phyloP scores from a whole-genome alignment of 768 basidiomycete genomes.

The Hebeloma cylindrosporum region DNA sequence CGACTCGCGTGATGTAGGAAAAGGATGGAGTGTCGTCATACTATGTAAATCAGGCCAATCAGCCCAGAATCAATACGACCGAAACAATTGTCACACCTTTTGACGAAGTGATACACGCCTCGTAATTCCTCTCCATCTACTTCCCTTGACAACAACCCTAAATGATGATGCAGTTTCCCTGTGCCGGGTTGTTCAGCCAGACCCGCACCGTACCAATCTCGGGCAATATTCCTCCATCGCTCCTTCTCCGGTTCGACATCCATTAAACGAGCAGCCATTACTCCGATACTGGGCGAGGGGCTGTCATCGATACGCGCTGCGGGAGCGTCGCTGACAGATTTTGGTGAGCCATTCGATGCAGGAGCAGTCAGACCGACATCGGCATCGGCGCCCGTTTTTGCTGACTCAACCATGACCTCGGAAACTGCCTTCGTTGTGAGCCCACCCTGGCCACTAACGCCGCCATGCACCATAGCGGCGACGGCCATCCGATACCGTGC shows the following conservation, averaged over 20 bases:
- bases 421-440: constrained; percentile 61
- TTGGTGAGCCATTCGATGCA: constrained; percentile 25
- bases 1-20: constrained; percentile 85
- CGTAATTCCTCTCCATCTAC: constrained; percentile 79
- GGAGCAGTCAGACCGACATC: constrained; percentile 17
- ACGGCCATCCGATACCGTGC: constrained; percentile 95
- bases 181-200: constrained; percentile 89
- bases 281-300: constrained; percentile 76
- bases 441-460: constrained; percentile 37
- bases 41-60: constrained; percentile 40
- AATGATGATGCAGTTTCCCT: constrained; percentile 91
- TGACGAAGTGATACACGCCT: constrained; percentile 90
- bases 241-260: constrained; percentile 92
- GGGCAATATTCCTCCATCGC: constrained; percentile 84
- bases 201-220: constrained; percentile 91
- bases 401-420: constrained; percentile 33
- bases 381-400: constrained; percentile 15
- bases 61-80: constrained; percentile 7
- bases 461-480: constrained; percentile 74
- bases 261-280: constrained; percentile 76
- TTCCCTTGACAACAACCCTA: constrained; percentile 86
- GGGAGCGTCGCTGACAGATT: constrained; percentile 49
- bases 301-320: constrained; percentile 63
- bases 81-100: constrained; percentile 61
- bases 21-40: constrained; percentile 90